A percentile compares a stretch with the other conserved stretches of the same genome.
These are phyloP conservation scores for Chytridium lagenaria DNA, from an alignment of 371 early-diverging fungal genomes.

Conservation along the genomic window DNA sequence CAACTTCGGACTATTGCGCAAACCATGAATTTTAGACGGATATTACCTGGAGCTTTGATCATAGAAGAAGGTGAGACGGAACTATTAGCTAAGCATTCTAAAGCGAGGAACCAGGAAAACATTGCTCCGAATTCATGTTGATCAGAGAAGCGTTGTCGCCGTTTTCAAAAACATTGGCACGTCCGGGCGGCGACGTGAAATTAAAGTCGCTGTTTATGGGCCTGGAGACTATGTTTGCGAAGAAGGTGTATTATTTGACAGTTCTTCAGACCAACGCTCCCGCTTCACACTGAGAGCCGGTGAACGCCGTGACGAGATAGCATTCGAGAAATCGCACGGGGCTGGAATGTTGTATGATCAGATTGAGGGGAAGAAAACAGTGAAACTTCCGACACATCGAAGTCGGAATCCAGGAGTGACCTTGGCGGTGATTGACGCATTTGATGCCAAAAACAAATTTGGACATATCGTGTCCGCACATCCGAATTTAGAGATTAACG, in stretches of 20 bases:
- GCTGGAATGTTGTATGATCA: not conserved
- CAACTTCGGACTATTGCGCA: conserved; percentile 32
- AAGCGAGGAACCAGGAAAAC: conserved; percentile 21
- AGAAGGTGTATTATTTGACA: conserved; percentile 34
- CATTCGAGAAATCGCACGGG: not conserved
- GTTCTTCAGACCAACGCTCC: not conserved
- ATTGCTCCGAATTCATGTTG: conserved; percentile 36
- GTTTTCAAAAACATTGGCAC: conserved; percentile 22
- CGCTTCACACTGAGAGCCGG: conserved; percentile 6
- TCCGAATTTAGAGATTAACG: not conserved
- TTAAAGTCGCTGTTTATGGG: conserved; percentile 37
- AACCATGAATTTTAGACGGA: conserved; percentile 32
- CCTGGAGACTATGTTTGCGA: conserved; percentile 29
- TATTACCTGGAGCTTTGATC: conserved; percentile 25
- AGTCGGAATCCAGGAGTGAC: not conserved
- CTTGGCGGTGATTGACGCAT: not conserved
- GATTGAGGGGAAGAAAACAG: not conserved
- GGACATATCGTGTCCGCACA: not conserved
- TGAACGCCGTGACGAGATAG: not conserved
- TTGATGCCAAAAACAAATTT: conserved; percentile 4
- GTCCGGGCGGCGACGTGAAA: conserved; percentile 8
- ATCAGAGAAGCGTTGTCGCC: conserved; percentile 26
- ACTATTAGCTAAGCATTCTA: not conserved
- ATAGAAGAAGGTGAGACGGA: conserved; percentile 35
- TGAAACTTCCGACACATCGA: not conserved